Base-by-base conservation (phyloP, 176 grass and related monocot genomes). In the Oryza officinalis region DNA sequence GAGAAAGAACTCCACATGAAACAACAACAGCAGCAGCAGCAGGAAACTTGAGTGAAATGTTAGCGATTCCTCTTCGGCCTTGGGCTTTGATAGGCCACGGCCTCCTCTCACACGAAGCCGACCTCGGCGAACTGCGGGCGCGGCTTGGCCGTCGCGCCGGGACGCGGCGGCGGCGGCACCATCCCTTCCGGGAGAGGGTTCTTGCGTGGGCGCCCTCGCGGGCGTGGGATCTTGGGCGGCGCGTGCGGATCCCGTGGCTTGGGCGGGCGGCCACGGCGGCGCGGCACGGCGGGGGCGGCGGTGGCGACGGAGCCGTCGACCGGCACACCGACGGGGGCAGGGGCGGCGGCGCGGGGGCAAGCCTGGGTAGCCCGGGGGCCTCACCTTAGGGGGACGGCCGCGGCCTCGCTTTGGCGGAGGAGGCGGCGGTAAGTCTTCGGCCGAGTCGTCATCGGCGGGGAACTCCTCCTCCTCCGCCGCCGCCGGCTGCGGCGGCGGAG, bases 81-180 rank as follows among this genome's bases (percentile, higher is more conserved):
- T 20, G 3, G 3, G 57, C 52, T n/a, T 57, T 52, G 49, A 13
- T 41, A 32, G 32, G 32, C 32, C 32, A 2, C 7, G 13, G 77
- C 59, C 2, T n/a, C 76, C 22, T 72, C 15, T 96, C 88, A 96
- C 33, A 97, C 94, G 88, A 97, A 97, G 59, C 94, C 94, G 49
- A 97, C 94, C 80, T 97, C 94, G 69, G 91, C 89, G 90, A 97
- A 91, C 77, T 89, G 89, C 30, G 91, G 72, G 69, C 91, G 82
- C 22, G 88, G 68, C 74, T 97, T 97, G 40, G 89, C 70, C 26
- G 94, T 61, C 68, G 77, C 14, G 43, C 81, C 81, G 12, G 72
- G 78, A 41, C 83, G 72, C 79, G 79, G 74, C 57, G 79, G 79
- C 66, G 59, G 83, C 52, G 64, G 89, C 54, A 8, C 78, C 84